Conservation (phyloP, 306 rosid genomes). For the barrel medic (Medicago truncatula) region MtrunA17r5.0-ANR NC_053045.1:27267001-27267500, state of each 20-base stretch:
- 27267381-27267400: no score
- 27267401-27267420: no score
- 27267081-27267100: slow-evolving; percentile 42
- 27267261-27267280: no score
- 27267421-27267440: no score
- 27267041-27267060: background rate
- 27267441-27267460: no score
- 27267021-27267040: background rate
- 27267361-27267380: no score
- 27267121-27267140: slow-evolving; percentile 32
- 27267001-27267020: slow-evolving; percentile 23
- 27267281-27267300: no score
- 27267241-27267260: slow-evolving; percentile 14
- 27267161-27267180: slow-evolving; percentile 46
- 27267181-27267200: slow-evolving; percentile 15
- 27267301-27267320: no score
- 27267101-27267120: slow-evolving; percentile 33
- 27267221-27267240: background rate
- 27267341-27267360: no score
- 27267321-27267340: no score
- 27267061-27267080: slow-evolving; percentile 37
- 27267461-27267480: no score
- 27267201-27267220: slow-evolving; percentile 19
- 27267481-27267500: no score
- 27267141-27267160: slow-evolving; percentile 49